A percentile compares a stretch with the other conserved stretches of the same genome.
Conservation (phyloP, 352 stramenopile genomes). For the Phytophthora macrochlamydospora region DNA sequence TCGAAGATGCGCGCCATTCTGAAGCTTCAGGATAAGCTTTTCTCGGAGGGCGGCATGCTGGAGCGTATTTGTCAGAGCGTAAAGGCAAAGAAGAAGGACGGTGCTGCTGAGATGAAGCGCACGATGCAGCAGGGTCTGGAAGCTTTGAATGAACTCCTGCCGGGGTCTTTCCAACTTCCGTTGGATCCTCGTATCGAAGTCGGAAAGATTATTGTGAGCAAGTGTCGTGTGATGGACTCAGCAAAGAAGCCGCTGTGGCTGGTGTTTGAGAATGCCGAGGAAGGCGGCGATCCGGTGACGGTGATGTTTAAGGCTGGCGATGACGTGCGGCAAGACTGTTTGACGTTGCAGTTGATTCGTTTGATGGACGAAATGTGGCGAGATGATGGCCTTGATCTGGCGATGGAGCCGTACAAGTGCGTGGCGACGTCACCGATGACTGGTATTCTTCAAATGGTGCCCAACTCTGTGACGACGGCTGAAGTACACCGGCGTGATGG, state of each 20-base stretch:
- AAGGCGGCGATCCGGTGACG: conserved; percentile 77
- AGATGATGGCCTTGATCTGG: conserved; percentile 89
- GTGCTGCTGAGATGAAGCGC: conserved; percentile 82
- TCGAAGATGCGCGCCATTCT: conserved; percentile 93
- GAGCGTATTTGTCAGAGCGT: conserved; percentile 85
- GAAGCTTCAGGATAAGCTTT: conserved; percentile 90
- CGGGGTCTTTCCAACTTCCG: conserved; percentile 85
- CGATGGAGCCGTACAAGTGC: conserved; percentile 93
- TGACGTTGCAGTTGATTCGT: conserved; percentile 92
- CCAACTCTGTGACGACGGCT: conserved; percentile 94
- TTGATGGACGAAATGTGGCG: conserved; percentile 95
- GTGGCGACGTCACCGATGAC: conserved; percentile 91
- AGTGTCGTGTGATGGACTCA: conserved; percentile 91
- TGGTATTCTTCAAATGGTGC: conserved; percentile 92
- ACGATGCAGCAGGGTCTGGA: conserved; percentile 81
- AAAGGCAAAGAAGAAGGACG: conserved; percentile 85
- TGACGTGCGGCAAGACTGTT: conserved; percentile 95
- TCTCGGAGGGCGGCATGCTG: conserved; percentile 77
- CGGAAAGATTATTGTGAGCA: conserved; percentile 82
- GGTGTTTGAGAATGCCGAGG: conserved; percentile 87
- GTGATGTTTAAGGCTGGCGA: conserved; percentile 96
- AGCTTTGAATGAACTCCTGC: conserved; percentile 84
- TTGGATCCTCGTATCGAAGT: conserved; percentile 87
- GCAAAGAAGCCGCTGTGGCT: conserved; percentile 91
- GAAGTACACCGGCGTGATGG: conserved; percentile 88